Conservation (phyloP, 2,329 filamentous ascomycete species). For the Ramularia collo-cygni region DNA sequence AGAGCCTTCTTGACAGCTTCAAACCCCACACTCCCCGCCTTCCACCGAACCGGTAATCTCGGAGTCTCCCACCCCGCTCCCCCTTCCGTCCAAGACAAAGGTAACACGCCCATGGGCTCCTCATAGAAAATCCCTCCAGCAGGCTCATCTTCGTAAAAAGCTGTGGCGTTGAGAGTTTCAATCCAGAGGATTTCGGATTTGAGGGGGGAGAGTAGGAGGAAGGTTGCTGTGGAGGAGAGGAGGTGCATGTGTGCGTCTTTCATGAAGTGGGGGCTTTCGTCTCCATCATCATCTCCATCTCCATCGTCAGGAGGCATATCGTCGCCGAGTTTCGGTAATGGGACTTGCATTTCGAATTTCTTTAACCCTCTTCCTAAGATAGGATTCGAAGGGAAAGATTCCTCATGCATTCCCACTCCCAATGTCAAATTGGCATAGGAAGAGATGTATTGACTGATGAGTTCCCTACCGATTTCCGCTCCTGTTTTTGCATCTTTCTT, state of each 20-base stretch:
- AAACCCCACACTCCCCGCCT: slow-evolving; percentile 69
- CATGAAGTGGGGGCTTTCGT: slow-evolving; percentile 60
- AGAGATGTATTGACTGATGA: slow-evolving; percentile 81
- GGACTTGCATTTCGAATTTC: slow-evolving; percentile 62
- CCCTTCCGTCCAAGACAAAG: slow-evolving; percentile 32
- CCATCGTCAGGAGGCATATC: slow-evolving; percentile 34
- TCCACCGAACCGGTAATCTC: slow-evolving; percentile 74
- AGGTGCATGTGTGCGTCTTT: slow-evolving; percentile 79
- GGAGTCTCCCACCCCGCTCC: slow-evolving; percentile 63
- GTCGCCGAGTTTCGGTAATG: slow-evolving; percentile 59
- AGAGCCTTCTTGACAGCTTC: slow-evolving; percentile 73
- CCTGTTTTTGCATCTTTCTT: slow-evolving; percentile 56
- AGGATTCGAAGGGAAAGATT: slow-evolving; percentile 68
- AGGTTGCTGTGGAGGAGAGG: slow-evolving; percentile 77
- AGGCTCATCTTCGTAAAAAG: slow-evolving; percentile 65
- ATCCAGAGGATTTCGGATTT: slow-evolving; percentile 66
- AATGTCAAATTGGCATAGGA: slow-evolving; percentile 80
- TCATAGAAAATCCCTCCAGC: slow-evolving; percentile 73
- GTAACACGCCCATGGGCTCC: slow-evolving; percentile 66
- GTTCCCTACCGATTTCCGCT: slow-evolving; percentile 56
- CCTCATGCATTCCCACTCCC: slow-evolving; percentile 62
- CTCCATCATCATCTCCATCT: slow-evolving; percentile 40
- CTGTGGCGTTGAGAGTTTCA: slow-evolving; percentile 73
- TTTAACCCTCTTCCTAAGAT: slow-evolving; percentile 66
- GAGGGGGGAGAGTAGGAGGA: slow-evolving; percentile 75